These are phyloP conservation scores for Rugonectria rugulosa DNA, from an alignment of 2,329 filamentous ascomycete species.

Conservation along the genomic window DNA sequence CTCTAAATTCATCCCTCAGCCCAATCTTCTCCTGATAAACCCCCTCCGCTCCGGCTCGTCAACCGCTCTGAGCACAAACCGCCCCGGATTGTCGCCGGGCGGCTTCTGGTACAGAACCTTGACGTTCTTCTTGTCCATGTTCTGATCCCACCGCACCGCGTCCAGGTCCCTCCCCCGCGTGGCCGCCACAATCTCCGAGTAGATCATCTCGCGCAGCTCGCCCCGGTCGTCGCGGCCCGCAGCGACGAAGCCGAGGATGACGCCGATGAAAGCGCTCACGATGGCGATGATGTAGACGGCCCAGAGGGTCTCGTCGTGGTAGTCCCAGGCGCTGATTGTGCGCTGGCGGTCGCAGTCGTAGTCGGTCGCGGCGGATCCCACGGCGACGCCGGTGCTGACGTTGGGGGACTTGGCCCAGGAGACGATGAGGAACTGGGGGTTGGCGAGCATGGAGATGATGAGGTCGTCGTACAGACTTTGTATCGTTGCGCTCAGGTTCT, in stretches of 20 bases:
- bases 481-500: constrained; percentile 17
- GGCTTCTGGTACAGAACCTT: background rate
- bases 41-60: background rate
- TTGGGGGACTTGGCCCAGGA: constrained; percentile 30
- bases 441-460: constrained; percentile 28
- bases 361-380: background rate
- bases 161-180: background rate
- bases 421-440: constrained; percentile 29
- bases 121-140: background rate
- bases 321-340: constrained; percentile 26
- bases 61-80: background rate
- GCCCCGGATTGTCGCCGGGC: background rate
- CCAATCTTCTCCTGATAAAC: background rate
- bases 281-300: constrained; percentile 24
- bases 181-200: background rate
- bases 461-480: constrained; percentile 22
- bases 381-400: constrained; percentile 13
- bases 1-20: no score
- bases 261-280: constrained; percentile 19
- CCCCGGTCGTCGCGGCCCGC: background rate
- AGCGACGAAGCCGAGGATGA: constrained; percentile 16
- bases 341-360: constrained; percentile 23
- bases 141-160: background rate
- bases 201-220: background rate
- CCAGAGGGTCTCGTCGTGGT: constrained; percentile 15